Percentiles rank a stretch among this genome's conserved stretches.
phyloP scores from a whole-genome alignment of 352 stramenopile species.

The Pythium coloratum region DNA sequence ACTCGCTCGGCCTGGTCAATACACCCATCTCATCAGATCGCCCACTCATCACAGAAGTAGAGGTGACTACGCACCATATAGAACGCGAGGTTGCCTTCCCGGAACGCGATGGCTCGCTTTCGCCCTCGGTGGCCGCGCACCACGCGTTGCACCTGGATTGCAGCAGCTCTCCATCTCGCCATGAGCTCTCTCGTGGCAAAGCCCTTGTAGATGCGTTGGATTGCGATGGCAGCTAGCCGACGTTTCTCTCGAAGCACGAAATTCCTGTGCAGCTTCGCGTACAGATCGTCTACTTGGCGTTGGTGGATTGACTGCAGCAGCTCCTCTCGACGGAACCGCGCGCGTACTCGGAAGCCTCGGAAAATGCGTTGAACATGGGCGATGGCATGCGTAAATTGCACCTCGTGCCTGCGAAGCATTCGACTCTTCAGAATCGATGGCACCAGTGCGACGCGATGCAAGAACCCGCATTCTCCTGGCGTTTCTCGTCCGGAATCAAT shows the following conservation, averaged over 20 bases:
- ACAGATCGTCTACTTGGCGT: slow-evolving; percentile 44
- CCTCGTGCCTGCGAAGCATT: slow-evolving; percentile 27
- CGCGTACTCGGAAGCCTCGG: slow-evolving; percentile 60
- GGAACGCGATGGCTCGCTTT: slow-evolving; percentile 55
- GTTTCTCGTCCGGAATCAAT: not conserved
- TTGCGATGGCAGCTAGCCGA: slow-evolving; percentile 40
- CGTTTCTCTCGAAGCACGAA: slow-evolving; percentile 43
- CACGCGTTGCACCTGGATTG: slow-evolving; percentile 49
- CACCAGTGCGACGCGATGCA: slow-evolving; percentile 43
- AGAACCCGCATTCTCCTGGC: not conserved
- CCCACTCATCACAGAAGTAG: not conserved
- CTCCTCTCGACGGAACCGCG: slow-evolving; percentile 40
- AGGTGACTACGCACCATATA: slow-evolving; percentile 39
- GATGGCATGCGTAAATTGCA: slow-evolving; percentile 30
- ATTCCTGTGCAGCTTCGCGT: slow-evolving; percentile 31
- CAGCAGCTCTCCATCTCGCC: slow-evolving; percentile 31
- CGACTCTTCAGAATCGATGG: slow-evolving; percentile 44
- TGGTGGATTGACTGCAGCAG: slow-evolving; percentile 52
- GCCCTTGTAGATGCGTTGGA: slow-evolving; percentile 66
- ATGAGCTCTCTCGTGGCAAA: slow-evolving; percentile 37
- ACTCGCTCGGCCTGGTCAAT: slow-evolving; percentile 41
- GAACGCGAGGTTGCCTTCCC: slow-evolving; percentile 65
- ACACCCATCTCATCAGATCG: not conserved
- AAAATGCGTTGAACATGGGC: slow-evolving; percentile 53
- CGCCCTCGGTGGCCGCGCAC: slow-evolving; percentile 55